Percentiles rank a stretch among this genome's conserved stretches.
phyloP scores from a whole-genome alignment of 768 basidiomycete species.

The Boletus bicolor region DNA sequence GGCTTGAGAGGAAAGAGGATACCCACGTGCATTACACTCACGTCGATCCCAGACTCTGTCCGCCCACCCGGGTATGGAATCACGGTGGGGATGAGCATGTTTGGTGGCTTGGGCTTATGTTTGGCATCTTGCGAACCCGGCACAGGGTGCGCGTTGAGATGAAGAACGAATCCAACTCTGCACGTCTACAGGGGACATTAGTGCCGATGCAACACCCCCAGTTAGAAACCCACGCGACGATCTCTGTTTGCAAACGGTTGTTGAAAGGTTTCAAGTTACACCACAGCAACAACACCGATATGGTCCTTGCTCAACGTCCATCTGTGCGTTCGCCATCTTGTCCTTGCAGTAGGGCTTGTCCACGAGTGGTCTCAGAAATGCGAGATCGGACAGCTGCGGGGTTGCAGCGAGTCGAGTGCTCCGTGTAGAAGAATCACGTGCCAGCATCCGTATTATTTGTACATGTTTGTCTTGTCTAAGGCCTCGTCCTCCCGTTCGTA shows the following conservation, averaged over 20 bases:
- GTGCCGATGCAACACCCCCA: not conserved
- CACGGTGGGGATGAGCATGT: slow-evolving; percentile 68
- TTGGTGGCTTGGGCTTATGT: slow-evolving; percentile 61
- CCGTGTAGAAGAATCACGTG: slow-evolving; percentile 16
- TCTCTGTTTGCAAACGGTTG: slow-evolving; percentile 59
- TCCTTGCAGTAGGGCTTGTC: not conserved
- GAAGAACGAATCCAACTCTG: slow-evolving; percentile 73
- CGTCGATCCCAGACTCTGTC: slow-evolving; percentile 63
- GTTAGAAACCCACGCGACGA: slow-evolving; percentile 53
- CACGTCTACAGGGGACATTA: slow-evolving; percentile 43
- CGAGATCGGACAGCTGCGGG: not conserved
- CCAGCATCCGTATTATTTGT: slow-evolving; percentile 5
- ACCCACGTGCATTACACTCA: slow-evolving; percentile 57
- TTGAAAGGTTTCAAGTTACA: slow-evolving; percentile 53
- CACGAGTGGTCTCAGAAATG: not conserved
- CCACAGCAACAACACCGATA: slow-evolving; percentile 61
- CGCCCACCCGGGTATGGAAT: slow-evolving; percentile 70
- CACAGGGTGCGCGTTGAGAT: slow-evolving; percentile 67
- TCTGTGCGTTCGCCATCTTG: not conserved
- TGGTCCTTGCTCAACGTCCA: not conserved
- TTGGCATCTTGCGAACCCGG: slow-evolving; percentile 41
- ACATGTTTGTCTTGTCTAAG: slow-evolving; percentile 5
- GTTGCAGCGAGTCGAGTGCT: not conserved
- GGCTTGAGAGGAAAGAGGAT: not conserved
- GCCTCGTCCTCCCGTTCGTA: too few relatives aligned